Evolutionary conservation across 2,329 filamentous ascomycete genomes (phyloP), one percentile per base, ranked within the genome.

Genomic region (Seiridium cupressi): DNA sequence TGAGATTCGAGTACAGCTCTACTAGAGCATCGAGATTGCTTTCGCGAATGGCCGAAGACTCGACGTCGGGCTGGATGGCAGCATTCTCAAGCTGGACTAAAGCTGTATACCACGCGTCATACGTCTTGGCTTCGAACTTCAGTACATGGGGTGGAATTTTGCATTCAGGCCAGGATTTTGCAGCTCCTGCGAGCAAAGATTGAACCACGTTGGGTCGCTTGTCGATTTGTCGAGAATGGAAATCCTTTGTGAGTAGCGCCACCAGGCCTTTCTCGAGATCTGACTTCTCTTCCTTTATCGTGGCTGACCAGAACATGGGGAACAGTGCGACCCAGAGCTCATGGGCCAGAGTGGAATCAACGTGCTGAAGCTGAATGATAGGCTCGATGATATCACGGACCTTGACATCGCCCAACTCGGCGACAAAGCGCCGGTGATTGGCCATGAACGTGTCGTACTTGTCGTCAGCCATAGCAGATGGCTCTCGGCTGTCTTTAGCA

Each of bases 81-180:
- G 90, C 87, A 60, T 96, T 92, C 74, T 99, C 95, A 63, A 99
- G 86, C 68, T 95, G 93, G 11, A 90, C 88, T 31, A 96, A 84
- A 11, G 92, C 92, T n/a, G 92, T 93, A 72, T 99, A 99, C 96
- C 95, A 99, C 0, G 90, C 91, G 74, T 97, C 93, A 72, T 96
- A 99, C 0, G 92, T 97, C 73, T 91, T 92, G 26, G 93, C 94
- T 59, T 96, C 85, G 68, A 93, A 98, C 72, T 99, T 99, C 78
- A 99, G 87, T 44, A 98, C 92, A 70, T 99, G 95, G 0, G 95
- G 92, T 5, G 95, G 95, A 55, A 99, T 88, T 76, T 95, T 96
- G 76, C 95, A 96, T 31, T 91, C 85, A 0, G 95, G 94, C 77
- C 85, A 91, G 2, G 93, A 89, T 69, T 89, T 90, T 11, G 93